phyloP scores from a whole-genome alignment of 2,329 filamentous ascomycete genomes.

The Nemania sp. region DNA sequence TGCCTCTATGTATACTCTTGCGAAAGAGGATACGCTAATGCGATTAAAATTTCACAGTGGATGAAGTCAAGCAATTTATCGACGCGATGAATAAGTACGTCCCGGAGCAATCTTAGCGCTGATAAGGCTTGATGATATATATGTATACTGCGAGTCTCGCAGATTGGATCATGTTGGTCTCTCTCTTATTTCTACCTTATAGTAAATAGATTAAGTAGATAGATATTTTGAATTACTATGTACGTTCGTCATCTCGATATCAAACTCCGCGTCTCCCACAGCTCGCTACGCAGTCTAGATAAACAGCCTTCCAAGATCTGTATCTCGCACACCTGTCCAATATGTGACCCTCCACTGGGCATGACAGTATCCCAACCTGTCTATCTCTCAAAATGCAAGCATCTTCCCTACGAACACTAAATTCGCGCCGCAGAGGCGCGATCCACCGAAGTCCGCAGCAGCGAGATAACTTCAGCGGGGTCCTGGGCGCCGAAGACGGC shows the following conservation, averaged over 20 bases:
- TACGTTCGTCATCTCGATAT: constrained; percentile 1
- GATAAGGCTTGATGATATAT: neutral
- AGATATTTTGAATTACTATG: too few species aligned
- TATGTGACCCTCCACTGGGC: too few species aligned
- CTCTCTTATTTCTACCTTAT: too few species aligned
- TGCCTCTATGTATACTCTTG: neutral
- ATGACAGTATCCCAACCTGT: neutral
- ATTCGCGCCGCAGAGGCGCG: constrained; percentile 49
- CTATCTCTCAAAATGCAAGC: neutral
- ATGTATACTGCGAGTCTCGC: neutral
- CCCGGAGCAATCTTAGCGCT: constrained; percentile 27
- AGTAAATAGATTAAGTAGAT: too few species aligned
- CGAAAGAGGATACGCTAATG: neutral
- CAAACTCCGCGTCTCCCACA: neutral
- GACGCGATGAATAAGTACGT: constrained; percentile 55
- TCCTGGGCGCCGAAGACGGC: constrained; percentile 93
- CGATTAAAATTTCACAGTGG: constrained; percentile 44
- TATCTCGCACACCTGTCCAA: neutral
- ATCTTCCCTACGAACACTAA: neutral
- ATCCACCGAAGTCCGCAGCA: constrained; percentile 79
- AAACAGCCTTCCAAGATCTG: constrained; percentile 1
- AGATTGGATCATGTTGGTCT: neutral
- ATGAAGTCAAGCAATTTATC: constrained; percentile 59
- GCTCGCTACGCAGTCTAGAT: constrained; percentile 1
- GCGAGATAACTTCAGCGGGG: constrained; percentile 81